Evolutionary conservation across 2,329 filamentous ascomycete genomes (phyloP).

Genomic region (Aureobasidium musti): DNA sequence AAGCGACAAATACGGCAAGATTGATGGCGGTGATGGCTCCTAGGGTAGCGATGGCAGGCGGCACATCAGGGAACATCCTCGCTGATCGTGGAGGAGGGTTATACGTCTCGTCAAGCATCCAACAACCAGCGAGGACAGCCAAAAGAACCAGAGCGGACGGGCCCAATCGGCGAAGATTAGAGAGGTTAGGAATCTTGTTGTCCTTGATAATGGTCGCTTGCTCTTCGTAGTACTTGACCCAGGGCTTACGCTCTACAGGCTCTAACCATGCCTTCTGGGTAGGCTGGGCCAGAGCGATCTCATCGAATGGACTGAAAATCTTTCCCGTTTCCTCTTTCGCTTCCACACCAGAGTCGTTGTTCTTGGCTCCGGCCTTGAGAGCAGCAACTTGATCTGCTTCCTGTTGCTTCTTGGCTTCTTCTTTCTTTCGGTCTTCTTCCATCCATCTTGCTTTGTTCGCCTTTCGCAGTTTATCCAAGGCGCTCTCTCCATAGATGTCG

Average conservation of each 20-base stretch:
- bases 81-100: constrained; percentile 52
- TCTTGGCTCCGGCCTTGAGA: constrained; percentile 8
- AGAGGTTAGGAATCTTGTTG: constrained; percentile 39
- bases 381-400: constrained; percentile 31
- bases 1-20: constrained; percentile 57
- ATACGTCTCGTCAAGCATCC: constrained; percentile 52
- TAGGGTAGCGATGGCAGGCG: constrained; percentile 66
- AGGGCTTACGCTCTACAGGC: constrained; percentile 39
- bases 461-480: constrained; percentile 36
- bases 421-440: constrained; percentile 34
- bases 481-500: constrained; percentile 37
- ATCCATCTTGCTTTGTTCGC: constrained; percentile 37
- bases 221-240: constrained; percentile 44
- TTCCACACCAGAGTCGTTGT: background rate
- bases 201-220: constrained; percentile 41
- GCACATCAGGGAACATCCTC: constrained; percentile 62
- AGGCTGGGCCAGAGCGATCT: constrained; percentile 24
- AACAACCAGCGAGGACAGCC: constrained; percentile 31
- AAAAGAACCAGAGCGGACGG: constrained; percentile 48
- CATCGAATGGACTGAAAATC: constrained; percentile 26
- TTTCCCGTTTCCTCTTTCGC: constrained; percentile 7
- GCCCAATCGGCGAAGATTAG: constrained; percentile 47
- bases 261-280: constrained; percentile 36
- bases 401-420: constrained; percentile 34
- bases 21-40: constrained; percentile 63